Conservation (phyloP, 73 alveolate genomes). For the Paramecium primaurelia region DNA sequence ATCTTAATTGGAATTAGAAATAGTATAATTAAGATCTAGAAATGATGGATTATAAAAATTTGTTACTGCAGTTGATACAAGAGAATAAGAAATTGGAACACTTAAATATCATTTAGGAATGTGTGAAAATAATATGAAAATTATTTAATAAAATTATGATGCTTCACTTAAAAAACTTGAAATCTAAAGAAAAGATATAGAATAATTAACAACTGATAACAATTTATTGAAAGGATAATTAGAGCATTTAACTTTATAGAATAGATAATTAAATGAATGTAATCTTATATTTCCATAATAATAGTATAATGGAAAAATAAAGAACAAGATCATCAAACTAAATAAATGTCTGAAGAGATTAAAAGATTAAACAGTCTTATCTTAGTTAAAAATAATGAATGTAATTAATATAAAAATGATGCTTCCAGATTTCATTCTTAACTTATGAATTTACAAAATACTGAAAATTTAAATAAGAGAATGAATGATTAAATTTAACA, state of each 20-base stretch:
- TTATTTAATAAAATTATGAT: background rate
- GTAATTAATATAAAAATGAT: background rate
- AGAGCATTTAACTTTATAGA: background rate
- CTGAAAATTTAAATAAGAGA: background rate
- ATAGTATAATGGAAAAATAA: conserved; percentile 8
- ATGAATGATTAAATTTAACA: background rate
- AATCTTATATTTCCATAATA: background rate
- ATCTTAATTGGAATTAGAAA: background rate
- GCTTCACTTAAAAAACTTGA: background rate
- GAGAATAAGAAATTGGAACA: background rate
- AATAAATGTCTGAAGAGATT: background rate
- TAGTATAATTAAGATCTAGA: background rate
- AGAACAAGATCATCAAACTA: background rate
- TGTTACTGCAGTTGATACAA: conserved; percentile 23
- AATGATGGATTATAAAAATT: conserved; percentile 34
- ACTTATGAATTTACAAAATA: background rate
- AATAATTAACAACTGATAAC: background rate
- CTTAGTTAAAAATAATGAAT: background rate
- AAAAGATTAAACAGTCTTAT: background rate
- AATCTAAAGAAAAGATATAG: background rate
- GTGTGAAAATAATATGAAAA: conserved; percentile 15
- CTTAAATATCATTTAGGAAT: background rate
- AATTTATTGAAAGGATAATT: background rate
- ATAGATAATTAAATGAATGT: conserved; percentile 31
- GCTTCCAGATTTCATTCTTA: conserved; percentile 20